Percentiles rank a stretch among this genome's conserved stretches.
Conservation (phyloP, 1,284 basidiomycete genomes). For the Taiwanofungus camphoratus region DNA sequence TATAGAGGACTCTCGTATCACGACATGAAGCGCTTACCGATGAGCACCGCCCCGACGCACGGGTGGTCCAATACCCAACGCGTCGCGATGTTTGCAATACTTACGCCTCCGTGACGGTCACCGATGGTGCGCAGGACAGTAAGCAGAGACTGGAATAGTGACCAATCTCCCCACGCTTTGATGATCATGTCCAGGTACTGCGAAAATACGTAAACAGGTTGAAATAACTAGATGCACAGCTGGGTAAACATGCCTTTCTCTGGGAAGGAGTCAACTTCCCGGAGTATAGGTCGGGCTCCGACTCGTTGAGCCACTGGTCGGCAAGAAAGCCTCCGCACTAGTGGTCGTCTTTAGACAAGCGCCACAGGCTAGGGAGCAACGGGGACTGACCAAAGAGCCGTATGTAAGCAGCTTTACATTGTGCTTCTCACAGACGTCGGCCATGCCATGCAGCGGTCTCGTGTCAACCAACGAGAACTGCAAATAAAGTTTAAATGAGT, state of each 20-base stretch:
- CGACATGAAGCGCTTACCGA: constrained; percentile 44
- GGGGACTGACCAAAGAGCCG: constrained; percentile 60
- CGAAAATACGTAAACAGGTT: constrained; percentile 2
- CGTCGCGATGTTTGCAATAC: constrained; percentile 72
- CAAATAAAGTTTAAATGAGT: too few species aligned
- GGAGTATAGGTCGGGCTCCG: constrained; percentile 68
- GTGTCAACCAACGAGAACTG: constrained; percentile 80
- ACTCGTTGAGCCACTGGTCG: constrained; percentile 64
- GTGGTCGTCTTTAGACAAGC: not conserved
- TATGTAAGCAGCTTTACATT: constrained; percentile 74
- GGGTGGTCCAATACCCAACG: constrained; percentile 78
- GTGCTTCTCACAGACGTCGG: constrained; percentile 68
- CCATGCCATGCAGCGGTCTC: constrained; percentile 71
- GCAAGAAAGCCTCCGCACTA: constrained; percentile 80
- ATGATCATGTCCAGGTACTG: constrained; percentile 81
- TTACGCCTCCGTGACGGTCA: constrained; percentile 58
- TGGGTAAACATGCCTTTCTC: constrained; percentile 51
- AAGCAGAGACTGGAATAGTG: constrained; percentile 65
- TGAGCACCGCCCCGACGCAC: constrained; percentile 73
- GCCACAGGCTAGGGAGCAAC: not conserved
- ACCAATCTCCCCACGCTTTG: constrained; percentile 73
- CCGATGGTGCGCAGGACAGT: constrained; percentile 55
- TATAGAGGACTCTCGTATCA: not conserved
- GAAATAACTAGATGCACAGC: not conserved
- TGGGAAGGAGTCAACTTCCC: constrained; percentile 67